A percentile compares a stretch with the other conserved stretches of the same genome.
Conservation (phyloP, 495 filamentous ascomycete genomes). For the Copromyces sp. region DNA sequence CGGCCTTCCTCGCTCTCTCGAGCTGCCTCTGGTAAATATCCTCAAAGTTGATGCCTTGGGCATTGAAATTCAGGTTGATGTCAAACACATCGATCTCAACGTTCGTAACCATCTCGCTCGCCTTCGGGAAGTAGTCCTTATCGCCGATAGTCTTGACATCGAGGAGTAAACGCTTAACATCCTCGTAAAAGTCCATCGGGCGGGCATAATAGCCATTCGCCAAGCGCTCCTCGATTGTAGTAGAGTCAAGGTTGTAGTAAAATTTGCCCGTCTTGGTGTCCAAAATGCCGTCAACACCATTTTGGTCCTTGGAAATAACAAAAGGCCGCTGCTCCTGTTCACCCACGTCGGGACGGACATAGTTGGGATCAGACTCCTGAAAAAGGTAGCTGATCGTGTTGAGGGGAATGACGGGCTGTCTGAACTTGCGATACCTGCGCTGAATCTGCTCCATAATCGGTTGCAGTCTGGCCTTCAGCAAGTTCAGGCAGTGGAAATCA, state of each 20-base stretch:
- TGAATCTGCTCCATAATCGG: conserved; percentile 94
- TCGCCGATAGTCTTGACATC: conserved; percentile 71
- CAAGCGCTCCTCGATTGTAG: conserved; percentile 84
- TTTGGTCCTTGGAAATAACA: conserved; percentile 61
- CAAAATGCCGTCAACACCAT: conserved; percentile 60
- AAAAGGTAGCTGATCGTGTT: conserved; percentile 65
- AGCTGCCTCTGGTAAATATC: conserved; percentile 64
- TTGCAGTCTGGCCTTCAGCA: conserved; percentile 78
- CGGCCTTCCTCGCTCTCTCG: conserved; percentile 53
- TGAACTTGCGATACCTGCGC: conserved; percentile 71
- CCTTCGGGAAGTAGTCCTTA: conserved; percentile 65
- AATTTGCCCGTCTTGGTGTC: conserved; percentile 67
- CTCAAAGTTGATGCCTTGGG: conserved; percentile 27
- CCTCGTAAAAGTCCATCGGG: conserved; percentile 74
- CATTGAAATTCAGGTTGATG: conserved; percentile 51
- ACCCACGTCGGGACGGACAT: conserved; percentile 64
- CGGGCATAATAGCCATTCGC: conserved; percentile 92
- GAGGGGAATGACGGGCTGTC: conserved; percentile 65
- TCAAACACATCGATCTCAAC: conserved; percentile 79
- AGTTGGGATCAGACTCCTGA: conserved; percentile 71
- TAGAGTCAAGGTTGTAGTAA: conserved; percentile 90
- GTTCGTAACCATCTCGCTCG: conserved; percentile 82
- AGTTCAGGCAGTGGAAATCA: conserved; percentile 70
- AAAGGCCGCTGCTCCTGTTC: conserved; percentile 58
- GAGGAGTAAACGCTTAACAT: conserved; percentile 71